Base-by-base conservation (phyloP, 139 green algal genomes). In the Spirogloea muscicola region DNA sequence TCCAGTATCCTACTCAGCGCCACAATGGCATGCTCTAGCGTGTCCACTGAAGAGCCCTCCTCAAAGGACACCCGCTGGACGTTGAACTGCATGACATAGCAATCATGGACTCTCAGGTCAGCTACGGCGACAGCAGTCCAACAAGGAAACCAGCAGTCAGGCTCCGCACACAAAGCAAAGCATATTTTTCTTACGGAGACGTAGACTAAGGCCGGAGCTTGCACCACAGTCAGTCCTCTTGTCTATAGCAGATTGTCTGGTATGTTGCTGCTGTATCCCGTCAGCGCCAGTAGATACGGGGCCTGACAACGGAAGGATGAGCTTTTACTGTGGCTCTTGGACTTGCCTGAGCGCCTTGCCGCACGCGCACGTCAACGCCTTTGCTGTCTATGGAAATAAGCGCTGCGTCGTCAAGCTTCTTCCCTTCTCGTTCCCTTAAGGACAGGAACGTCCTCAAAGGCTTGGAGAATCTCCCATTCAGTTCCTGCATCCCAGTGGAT, bases 381-480 rank as follows among this genome's bases (percentile, higher is more conserved):
- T 81, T 64, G 0, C 85, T 85, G 75, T 98, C 93, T 29, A 98
- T 96, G 36, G 86, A 92, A 46, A 98, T 98, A 76, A 98, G 89
- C 3, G 84, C 68, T 3, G 90, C 87, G 67, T 96, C 90, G 36
- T 89, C 88, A 10, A 74, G 57, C 9, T 85, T 55, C 81, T 41
- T 3, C 4, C 16, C 39, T 73, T 55, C 27, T 31, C 43, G 65
- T 10, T 63, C 29, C 68, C n/a, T 25, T 18, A 21, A 2, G 31
- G 72, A 42, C 55, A 95, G 58, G 63, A 88, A 46, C 16, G 84
- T 49, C 16, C 82, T 77, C 79, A 97, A 65, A 1, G 84, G 63
- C 1, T 73, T 71, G 3, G 76, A 65, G 65, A 86, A 49, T 18
- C 61, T 10, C 42, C n/a, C 60, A n/a, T 78, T 62, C 44, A 74